Evolutionary conservation across 2,329 filamentous ascomycete species (phyloP).

Genomic region (Neocatenulostroma microsporum): DNA sequence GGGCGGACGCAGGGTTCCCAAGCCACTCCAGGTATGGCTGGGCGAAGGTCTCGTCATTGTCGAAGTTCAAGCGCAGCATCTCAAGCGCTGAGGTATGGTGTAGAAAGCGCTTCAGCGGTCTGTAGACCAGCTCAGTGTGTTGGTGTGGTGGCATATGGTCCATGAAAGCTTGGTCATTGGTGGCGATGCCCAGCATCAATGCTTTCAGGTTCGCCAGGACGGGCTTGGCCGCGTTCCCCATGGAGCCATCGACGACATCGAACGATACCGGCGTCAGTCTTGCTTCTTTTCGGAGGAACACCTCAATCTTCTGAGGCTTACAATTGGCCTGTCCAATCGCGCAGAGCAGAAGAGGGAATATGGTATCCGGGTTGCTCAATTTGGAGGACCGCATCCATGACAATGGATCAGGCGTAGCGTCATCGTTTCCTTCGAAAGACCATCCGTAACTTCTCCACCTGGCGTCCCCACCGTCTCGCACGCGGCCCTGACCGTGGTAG

Average conservation of each 20-base stretch:
- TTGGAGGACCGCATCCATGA: too few relatives aligned
- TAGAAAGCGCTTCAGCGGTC: conserved; percentile 13
- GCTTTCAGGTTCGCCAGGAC: conserved; percentile 14
- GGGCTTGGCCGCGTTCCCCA: conserved; percentile 5
- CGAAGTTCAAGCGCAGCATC: conserved; percentile 21
- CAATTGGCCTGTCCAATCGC: conserved; percentile 15
- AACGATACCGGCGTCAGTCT: conserved; percentile 10
- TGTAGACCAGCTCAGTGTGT: neutral
- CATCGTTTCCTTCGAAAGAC: conserved; percentile 5
- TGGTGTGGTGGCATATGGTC: too few relatives aligned
- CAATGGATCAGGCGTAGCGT: neutral
- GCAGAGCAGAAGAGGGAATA: conserved; percentile 18
- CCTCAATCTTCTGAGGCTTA: conserved; percentile 15
- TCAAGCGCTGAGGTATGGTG: conserved; percentile 13
- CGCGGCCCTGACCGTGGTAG: conserved; percentile 45
- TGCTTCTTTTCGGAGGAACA: conserved; percentile 17
- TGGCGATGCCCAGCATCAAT: conserved; percentile 12
- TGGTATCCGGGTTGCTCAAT: conserved; percentile 6
- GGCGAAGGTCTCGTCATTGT: neutral
- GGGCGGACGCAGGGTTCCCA: neutral
- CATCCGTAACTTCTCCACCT: conserved; percentile 52
- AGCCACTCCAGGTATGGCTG: conserved; percentile 6
- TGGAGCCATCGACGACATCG: conserved; percentile 6
- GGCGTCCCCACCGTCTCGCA: conserved; percentile 39
- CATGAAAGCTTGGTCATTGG: neutral